Percentiles rank a stretch among this genome's conserved stretches.
Conservation (phyloP, 2,329 filamentous ascomycete species). For the Pseudogymnoascus verrucosus region DNA sequence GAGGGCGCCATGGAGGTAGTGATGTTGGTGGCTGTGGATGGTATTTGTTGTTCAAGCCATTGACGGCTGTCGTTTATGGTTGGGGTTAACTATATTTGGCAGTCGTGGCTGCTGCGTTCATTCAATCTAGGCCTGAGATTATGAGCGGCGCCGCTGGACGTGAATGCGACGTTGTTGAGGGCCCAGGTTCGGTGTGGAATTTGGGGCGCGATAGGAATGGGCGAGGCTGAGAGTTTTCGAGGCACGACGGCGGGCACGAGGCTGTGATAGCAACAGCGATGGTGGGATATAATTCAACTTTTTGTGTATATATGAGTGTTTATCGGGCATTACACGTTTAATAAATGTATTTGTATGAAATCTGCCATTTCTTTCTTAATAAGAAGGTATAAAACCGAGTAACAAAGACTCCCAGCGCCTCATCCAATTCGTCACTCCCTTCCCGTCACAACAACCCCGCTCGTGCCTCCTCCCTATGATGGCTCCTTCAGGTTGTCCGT, state of each 20-base stretch:
- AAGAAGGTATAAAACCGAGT: background rate
- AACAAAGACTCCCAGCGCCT: conserved; percentile 6
- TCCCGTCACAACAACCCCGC: background rate
- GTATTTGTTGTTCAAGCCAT: conserved; percentile 40
- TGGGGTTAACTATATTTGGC: background rate
- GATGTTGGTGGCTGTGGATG: background rate
- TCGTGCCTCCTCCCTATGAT: conserved; percentile 35
- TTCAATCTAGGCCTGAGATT: background rate
- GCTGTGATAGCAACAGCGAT: background rate
- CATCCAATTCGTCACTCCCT: conserved; percentile 5
- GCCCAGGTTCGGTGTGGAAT: background rate
- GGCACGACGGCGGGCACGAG: background rate
- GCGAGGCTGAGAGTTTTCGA: conserved; percentile 6
- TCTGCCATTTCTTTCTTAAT: background rate
- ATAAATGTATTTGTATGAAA: background rate
- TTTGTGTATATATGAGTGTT: background rate
- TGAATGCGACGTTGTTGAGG: background rate
- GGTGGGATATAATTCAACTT: background rate
- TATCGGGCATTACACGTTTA: background rate
- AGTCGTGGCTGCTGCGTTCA: background rate
- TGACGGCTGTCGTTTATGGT: conserved; percentile 40
- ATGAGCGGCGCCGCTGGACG: background rate
- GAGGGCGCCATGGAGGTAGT: conserved; percentile 26
- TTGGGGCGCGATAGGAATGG: conserved; percentile 1
- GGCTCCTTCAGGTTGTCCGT: conserved; percentile 79